A percentile compares a stretch with the other conserved stretches of the same genome.
These are phyloP conservation scores for Chionographis japonica DNA, from an alignment of 106 monocot genomes.

Conservation along the genomic window DNA sequence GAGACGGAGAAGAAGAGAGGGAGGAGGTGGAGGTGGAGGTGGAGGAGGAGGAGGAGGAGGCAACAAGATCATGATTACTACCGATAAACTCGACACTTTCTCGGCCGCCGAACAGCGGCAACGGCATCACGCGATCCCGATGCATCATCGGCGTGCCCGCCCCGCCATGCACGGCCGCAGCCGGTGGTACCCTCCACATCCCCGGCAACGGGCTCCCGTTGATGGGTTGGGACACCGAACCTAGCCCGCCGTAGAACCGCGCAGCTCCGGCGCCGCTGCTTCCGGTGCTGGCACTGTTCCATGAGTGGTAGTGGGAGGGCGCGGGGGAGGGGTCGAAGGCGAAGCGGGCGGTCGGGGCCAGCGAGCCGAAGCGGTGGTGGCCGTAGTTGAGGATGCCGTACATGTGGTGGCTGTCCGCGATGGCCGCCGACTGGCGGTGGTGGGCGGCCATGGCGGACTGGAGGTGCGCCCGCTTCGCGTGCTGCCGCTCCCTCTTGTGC, in stretches of 20 bases:
- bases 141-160: not conserved
- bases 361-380: conserved; percentile 12
- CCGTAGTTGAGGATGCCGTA: conserved; percentile 20
- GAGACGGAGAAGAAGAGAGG: conserved; percentile 16
- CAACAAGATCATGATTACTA: not conserved
- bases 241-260: conserved; percentile 7
- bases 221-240: conserved; percentile 30
- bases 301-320: conserved; percentile 32
- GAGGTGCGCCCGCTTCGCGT: conserved; percentile 48
- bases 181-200: conserved; percentile 19
- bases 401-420: conserved; percentile 6
- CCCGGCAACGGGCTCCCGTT: conserved; percentile 20
- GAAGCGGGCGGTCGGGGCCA: not conserved
- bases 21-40: conserved; percentile 11
- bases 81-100: not conserved
- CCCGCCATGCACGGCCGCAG: not conserved
- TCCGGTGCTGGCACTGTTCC: not conserved
- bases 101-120: conserved; percentile 16
- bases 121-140: not conserved
- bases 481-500: conserved; percentile 73
- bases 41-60: not conserved
- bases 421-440: not conserved
- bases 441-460: conserved; percentile 21
- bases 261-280: not conserved
- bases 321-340: conserved; percentile 1